phyloP scores from a whole-genome alignment of 176 grass and related monocot species.

The Lolium rigidum region DNA sequence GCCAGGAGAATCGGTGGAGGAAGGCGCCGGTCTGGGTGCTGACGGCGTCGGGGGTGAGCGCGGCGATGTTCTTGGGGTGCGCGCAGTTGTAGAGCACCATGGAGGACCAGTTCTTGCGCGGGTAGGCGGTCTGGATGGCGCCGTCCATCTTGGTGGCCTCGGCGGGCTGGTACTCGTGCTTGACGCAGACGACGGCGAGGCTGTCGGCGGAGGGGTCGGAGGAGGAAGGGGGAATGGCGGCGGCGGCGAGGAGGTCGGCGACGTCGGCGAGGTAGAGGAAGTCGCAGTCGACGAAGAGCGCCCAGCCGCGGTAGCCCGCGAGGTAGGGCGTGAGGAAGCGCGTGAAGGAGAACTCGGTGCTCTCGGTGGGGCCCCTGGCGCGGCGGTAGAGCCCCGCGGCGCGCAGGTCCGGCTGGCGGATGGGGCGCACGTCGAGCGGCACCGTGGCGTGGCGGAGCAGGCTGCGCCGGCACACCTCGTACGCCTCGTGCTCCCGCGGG shows the following conservation, averaged over 20 bases:
- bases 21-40: slow-evolving; percentile 76
- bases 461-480: slow-evolving; percentile 85
- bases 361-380: slow-evolving; percentile 68
- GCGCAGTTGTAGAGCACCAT: slow-evolving; percentile 86
- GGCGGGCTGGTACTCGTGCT: slow-evolving; percentile 73
- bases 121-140: slow-evolving; percentile 76
- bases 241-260: slow-evolving; percentile 48
- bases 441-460: slow-evolving; percentile 68
- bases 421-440: slow-evolving; percentile 63
- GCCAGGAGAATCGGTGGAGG: slow-evolving; percentile 79
- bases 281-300: slow-evolving; percentile 91
- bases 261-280: slow-evolving; percentile 91
- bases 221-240: background rate
- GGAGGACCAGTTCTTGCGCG: slow-evolving; percentile 89
- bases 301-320: slow-evolving; percentile 73
- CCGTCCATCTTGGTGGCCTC: slow-evolving; percentile 84
- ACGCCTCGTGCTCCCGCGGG: slow-evolving; percentile 77
- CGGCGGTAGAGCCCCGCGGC: slow-evolving; percentile 67
- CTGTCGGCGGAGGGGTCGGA: background rate
- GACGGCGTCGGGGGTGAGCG: slow-evolving; percentile 70
- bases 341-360: slow-evolving; percentile 97
- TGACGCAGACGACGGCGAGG: slow-evolving; percentile 75
- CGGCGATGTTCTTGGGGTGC: slow-evolving; percentile 72
- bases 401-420: slow-evolving; percentile 73
- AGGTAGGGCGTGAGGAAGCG: slow-evolving; percentile 88